phyloP scores from a whole-genome alignment of 352 stramenopile genomes.

The Phytophthora rubi region DNA sequence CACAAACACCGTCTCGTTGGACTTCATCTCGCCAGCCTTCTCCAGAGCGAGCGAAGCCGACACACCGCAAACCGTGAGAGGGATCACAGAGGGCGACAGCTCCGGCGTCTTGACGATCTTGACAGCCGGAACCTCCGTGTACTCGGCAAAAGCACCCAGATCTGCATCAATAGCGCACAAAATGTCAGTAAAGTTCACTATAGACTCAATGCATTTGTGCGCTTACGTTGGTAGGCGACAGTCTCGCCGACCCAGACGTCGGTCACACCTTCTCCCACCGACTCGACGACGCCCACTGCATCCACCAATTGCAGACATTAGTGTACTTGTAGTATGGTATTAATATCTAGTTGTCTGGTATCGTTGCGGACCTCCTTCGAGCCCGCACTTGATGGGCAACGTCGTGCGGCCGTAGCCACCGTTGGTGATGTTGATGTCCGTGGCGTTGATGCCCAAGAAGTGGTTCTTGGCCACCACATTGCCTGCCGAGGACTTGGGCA shows the following conservation, averaged over 20 bases:
- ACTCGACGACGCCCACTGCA: slow-evolving; percentile 47
- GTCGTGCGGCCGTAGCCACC: slow-evolving; percentile 24
- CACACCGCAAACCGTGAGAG: slow-evolving; percentile 48
- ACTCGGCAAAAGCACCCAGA: slow-evolving; percentile 62
- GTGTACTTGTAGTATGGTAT: background rate
- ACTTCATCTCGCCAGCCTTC: slow-evolving; percentile 56
- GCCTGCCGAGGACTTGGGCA: slow-evolving; percentile 35
- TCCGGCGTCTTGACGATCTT: slow-evolving; percentile 41
- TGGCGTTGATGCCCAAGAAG: slow-evolving; percentile 55
- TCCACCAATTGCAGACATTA: slow-evolving; percentile 2
- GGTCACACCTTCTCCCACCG: slow-evolving; percentile 45
- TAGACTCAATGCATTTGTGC: background rate
- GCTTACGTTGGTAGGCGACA: slow-evolving; percentile 51
- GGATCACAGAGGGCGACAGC: slow-evolving; percentile 34
- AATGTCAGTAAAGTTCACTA: background rate
- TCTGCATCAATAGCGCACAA: slow-evolving; percentile 22
- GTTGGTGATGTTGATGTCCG: slow-evolving; percentile 62
- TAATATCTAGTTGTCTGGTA: background rate
- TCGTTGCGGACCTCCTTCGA: slow-evolving; percentile 34
- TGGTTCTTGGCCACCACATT: slow-evolving; percentile 46
- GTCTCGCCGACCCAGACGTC: slow-evolving; percentile 45
- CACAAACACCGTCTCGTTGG: slow-evolving; percentile 45
- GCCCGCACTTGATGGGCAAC: slow-evolving; percentile 35
- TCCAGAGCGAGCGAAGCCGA: slow-evolving; percentile 61
- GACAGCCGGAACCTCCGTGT: slow-evolving; percentile 40